Percentiles rank a stretch among this genome's conserved stretches.
phyloP scores from a whole-genome alignment of 1,284 basidiomycete genomes.

The Ceratobasidium sp. region DNA sequence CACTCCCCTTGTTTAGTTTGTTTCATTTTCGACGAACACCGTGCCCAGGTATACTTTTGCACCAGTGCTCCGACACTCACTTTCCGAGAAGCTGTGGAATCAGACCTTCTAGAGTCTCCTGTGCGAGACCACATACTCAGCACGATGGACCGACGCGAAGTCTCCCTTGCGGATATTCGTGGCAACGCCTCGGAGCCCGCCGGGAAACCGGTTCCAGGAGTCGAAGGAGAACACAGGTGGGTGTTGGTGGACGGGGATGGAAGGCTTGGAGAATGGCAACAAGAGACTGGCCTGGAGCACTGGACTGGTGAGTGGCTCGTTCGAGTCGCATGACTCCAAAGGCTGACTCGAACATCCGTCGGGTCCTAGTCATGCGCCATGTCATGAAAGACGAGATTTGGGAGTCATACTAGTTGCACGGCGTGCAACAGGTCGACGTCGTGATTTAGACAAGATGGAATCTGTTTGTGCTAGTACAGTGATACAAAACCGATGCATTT shows the following conservation, averaged over 20 bases:
- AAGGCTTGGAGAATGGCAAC: slow-evolving; percentile 71
- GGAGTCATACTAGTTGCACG: slow-evolving; percentile 48
- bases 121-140: slow-evolving; percentile 68
- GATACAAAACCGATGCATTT: background rate
- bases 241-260: slow-evolving; percentile 73
- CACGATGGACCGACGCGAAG: slow-evolving; percentile 64
- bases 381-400: slow-evolving; percentile 50
- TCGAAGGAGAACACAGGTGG: slow-evolving; percentile 60
- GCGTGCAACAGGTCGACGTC: background rate
- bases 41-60: slow-evolving; percentile 80
- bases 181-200: slow-evolving; percentile 52
- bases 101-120: slow-evolving; percentile 75
- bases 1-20: slow-evolving; percentile 38
- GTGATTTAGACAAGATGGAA: background rate
- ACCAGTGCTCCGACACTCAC: slow-evolving; percentile 70
- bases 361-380: slow-evolving; percentile 57
- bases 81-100: slow-evolving; percentile 69
- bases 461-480: slow-evolving; percentile 3
- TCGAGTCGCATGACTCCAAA: background rate
- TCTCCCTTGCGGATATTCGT: slow-evolving; percentile 65
- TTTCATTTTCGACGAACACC: slow-evolving; percentile 15
- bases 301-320: slow-evolving; percentile 73
- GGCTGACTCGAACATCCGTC: slow-evolving; percentile 25
- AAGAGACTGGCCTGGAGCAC: slow-evolving; percentile 71
- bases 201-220: slow-evolving; percentile 49